phyloP scores from a whole-genome alignment of 129 eudicot genomes.

The Cynara cardunculus region DNA sequence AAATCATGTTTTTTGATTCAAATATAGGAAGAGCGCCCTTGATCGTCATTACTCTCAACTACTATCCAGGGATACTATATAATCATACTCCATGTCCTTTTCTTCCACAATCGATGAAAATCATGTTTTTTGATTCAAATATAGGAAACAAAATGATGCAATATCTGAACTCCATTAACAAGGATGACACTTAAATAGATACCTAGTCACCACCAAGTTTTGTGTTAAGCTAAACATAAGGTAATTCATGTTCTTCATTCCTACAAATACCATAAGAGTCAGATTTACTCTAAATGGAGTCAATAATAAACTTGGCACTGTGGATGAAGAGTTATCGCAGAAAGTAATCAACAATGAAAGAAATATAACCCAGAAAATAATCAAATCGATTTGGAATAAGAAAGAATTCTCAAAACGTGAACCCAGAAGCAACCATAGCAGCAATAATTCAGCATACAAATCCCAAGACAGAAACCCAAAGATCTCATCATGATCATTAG shows the following conservation, averaged over 20 bases:
- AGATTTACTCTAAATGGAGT: neutral
- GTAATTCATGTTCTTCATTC: neutral
- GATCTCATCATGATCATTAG: no score
- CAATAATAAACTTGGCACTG: neutral
- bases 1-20: neutral
- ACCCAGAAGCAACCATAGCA: neutral
- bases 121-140: neutral
- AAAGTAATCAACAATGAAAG: neutral
- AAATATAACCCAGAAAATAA: neutral
- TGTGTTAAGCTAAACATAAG: neutral
- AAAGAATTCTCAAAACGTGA: neutral
- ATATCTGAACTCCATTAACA: neutral
- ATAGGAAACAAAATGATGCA: neutral
- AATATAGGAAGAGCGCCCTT: neutral
- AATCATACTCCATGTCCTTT: no score
- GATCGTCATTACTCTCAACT: neutral
- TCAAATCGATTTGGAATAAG: neutral
- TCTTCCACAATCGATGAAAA: neutral
- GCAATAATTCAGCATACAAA: neutral
- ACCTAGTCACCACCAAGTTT: neutral
- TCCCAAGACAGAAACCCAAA: no score
- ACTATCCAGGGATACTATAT: neutral
- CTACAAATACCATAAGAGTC: neutral
- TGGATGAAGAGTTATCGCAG: neutral
- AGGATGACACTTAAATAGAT: neutral